Base-by-base conservation (phyloP, 257 asterid species). In the Fraxinus excelsior region DNA sequence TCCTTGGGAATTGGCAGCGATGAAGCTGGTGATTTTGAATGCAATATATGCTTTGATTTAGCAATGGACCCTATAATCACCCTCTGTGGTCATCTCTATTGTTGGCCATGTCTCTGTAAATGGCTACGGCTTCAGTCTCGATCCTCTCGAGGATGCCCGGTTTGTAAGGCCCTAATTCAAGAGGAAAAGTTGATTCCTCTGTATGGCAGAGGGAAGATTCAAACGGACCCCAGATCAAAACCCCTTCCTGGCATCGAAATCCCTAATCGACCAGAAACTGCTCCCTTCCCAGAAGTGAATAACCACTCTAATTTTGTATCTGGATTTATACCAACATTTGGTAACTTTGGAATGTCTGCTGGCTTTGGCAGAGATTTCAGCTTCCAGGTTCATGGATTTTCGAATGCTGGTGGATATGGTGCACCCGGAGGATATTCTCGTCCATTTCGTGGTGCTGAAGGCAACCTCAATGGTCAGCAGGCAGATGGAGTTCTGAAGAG, bases 131-230 rank as follows among this genome's bases (percentile, higher is more conserved):
- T 79, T 56, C 90, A 84, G 76, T 86, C 90, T 0, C 86, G 66
- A 49, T 71, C 82, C 49, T 74, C 83, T 35, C 85, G 83, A 7
- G 92, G 83, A 68, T 88, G 89, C 76, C 92, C 90, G 2, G 90
- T 86, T 34, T 88, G 92, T 80, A 88, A 86, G 79, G 90, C 97
- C 8, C 74, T 86, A 23, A 80, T 92, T 7, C 84, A 86, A 58
- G 94, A 92, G 81, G 92, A 86, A 56, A 90, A 86, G 76, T 84
- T 90, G 75, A 85, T 90, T 72, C 96, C 97, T 46, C 76, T 92
- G 2, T 90, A 89, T 31, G 97, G 96, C 12, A 78, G 97, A 77
- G 97, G 97, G 25, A 85, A 86, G 74, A 64, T 76, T 58, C 84
- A 90, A 25, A 76, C 83, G 16, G 94, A 90, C 80, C 97, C 97